Percentiles rank a stretch among this genome's conserved stretches.
Evolutionary conservation across 2,329 filamentous ascomycete genomes (phyloP).

Genomic region (Sporothrix pallida): DNA sequence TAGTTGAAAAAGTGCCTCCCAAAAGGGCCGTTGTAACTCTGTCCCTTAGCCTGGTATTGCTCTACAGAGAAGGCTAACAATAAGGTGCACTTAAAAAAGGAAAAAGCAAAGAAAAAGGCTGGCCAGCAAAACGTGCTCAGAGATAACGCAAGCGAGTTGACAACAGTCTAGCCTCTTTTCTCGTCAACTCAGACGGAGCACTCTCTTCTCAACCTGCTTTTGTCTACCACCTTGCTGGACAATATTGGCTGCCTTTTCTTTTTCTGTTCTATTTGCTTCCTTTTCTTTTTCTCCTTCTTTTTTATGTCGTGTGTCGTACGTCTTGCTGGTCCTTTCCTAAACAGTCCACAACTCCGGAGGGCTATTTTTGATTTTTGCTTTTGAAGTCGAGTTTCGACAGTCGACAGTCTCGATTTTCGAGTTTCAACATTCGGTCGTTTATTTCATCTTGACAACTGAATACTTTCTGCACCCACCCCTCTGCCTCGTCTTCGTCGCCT

Average conservation of each 20-base stretch:
- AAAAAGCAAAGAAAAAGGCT: not conserved
- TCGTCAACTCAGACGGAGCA: not conserved
- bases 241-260: not conserved
- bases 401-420: not conserved
- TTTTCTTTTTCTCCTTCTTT: not conserved
- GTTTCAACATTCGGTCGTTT: not conserved
- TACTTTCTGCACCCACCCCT: not conserved
- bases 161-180: not conserved
- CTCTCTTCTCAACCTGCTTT: not conserved
- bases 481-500: not conserved
- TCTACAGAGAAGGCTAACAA: not conserved
- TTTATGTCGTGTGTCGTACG: not conserved
- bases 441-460: not conserved
- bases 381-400: not conserved
- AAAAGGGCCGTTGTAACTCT: not conserved
- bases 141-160: not conserved
- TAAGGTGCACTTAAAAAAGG: not conserved
- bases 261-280: not conserved
- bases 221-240: not conserved
- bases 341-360: slow-evolving; percentile 11
- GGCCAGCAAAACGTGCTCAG: slow-evolving; percentile 4
- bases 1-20: not conserved
- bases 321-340: not conserved
- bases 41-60: not conserved
- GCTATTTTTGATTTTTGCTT: not conserved